Conservation (phyloP, 371 early-diverging fungal species). For the Syncephalastrum sp. region DNA sequence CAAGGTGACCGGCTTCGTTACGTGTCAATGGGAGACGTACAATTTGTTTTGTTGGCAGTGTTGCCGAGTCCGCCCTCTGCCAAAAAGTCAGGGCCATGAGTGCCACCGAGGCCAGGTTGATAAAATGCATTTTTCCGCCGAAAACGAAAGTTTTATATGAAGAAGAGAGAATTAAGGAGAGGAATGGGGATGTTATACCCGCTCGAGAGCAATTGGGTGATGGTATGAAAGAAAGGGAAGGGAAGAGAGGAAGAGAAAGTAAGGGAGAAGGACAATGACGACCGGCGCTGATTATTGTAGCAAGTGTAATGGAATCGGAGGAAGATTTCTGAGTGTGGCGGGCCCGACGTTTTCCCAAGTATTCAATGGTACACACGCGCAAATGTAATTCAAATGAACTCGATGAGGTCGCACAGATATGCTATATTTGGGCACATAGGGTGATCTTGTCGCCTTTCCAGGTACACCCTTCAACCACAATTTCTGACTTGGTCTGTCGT, state of each 20-base stretch:
- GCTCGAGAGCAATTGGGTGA: no score
- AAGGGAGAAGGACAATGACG: background rate
- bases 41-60: constrained; percentile 2
- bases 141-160: background rate
- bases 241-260: background rate
- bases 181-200: background rate
- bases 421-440: no score
- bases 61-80: constrained; percentile 2
- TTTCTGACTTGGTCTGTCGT: no score
- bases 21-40: constrained; percentile 15
- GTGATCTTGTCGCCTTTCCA: no score
- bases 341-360: no score
- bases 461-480: no score
- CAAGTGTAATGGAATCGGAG: no score
- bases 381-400: no score
- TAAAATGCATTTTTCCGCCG: constrained; percentile 2
- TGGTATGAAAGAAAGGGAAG: background rate
- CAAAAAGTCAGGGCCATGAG: constrained; percentile 7
- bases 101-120: constrained; percentile 5
- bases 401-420: no score
- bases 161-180: constrained; percentile 6
- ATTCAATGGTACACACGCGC: no score
- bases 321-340: no score
- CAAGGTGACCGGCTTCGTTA: constrained; percentile 17
- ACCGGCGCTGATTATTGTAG: no score